These are phyloP conservation scores for Allodekkera sacchari DNA, from an alignment of 805 yeast species.

Conservation along the genomic window DNA sequence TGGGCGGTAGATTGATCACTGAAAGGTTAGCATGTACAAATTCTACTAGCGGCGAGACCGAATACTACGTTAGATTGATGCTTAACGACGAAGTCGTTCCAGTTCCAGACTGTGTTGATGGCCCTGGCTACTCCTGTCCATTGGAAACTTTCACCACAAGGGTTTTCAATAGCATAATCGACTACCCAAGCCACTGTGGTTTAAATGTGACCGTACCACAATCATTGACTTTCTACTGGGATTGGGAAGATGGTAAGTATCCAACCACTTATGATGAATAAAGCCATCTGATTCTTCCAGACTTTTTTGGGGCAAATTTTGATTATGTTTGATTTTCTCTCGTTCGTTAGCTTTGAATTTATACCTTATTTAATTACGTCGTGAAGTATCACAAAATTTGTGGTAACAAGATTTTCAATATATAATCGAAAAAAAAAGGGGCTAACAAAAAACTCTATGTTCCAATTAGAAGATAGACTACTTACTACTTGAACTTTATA, in stretches of 20 bases:
- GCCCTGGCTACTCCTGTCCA: slow-evolving; percentile 48
- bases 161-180: background rate
- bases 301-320: no score
- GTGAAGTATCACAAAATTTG: no score
- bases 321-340: no score
- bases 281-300: no score
- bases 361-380: no score
- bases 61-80: slow-evolving; percentile 35
- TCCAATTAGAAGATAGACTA: no score
- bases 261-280: no score
- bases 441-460: no score
- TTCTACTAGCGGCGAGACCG: slow-evolving; percentile 4
- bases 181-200: slow-evolving; percentile 2
- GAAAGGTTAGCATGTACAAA: slow-evolving; percentile 35
- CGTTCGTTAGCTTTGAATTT: no score
- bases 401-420: no score
- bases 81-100: slow-evolving; percentile 51
- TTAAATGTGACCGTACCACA: slow-evolving; percentile 2
- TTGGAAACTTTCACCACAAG: slow-evolving; percentile 17
- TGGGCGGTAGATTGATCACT: slow-evolving; percentile 39
- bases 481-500: no score
- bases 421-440: no score
- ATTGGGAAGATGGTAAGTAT: slow-evolving; percentile 5
- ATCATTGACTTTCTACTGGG: slow-evolving; percentile 5
- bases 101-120: slow-evolving; percentile 33